phyloP scores from a whole-genome alignment of 305 asterid genomes.

The Caryopteris hybrid region DNA sequence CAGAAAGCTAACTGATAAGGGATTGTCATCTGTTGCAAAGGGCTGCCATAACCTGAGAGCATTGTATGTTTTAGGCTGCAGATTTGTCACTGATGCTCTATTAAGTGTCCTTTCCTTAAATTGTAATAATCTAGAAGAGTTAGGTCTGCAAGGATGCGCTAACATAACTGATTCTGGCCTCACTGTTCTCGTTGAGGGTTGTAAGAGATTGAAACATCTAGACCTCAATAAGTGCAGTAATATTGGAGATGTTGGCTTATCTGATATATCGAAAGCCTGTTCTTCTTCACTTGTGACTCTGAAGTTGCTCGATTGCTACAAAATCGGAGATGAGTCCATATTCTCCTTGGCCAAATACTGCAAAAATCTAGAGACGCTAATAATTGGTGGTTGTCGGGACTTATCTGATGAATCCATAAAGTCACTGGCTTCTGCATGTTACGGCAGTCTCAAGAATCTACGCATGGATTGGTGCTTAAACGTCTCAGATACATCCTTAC shows the following conservation, averaged over 20 bases:
- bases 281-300: constrained; percentile 56
- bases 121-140: constrained; percentile 62
- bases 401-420: constrained; percentile 59
- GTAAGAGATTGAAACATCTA: constrained; percentile 54
- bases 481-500: constrained; percentile 56
- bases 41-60: constrained; percentile 60
- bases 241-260: constrained; percentile 61
- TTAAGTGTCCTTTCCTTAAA: constrained; percentile 37
- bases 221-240: constrained; percentile 77
- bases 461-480: constrained; percentile 96
- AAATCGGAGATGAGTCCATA: constrained; percentile 63
- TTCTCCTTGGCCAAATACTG: constrained; percentile 54
- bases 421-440: constrained; percentile 57
- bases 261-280: constrained; percentile 53
- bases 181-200: constrained; percentile 63
- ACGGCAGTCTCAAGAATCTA: constrained; percentile 53
- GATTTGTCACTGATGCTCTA: constrained; percentile 58
- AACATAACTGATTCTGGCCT: constrained; percentile 70
- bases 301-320: constrained; percentile 72
- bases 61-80: constrained; percentile 71
- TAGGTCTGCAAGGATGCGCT: constrained; percentile 70
- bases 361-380: constrained; percentile 56
- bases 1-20: constrained; percentile 79
- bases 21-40: constrained; percentile 59
- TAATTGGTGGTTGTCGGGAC: constrained; percentile 80